These are phyloP conservation scores for Exserohilum rostratum DNA, from an alignment of 2,329 filamentous ascomycete species.

Conservation along the genomic window DNA sequence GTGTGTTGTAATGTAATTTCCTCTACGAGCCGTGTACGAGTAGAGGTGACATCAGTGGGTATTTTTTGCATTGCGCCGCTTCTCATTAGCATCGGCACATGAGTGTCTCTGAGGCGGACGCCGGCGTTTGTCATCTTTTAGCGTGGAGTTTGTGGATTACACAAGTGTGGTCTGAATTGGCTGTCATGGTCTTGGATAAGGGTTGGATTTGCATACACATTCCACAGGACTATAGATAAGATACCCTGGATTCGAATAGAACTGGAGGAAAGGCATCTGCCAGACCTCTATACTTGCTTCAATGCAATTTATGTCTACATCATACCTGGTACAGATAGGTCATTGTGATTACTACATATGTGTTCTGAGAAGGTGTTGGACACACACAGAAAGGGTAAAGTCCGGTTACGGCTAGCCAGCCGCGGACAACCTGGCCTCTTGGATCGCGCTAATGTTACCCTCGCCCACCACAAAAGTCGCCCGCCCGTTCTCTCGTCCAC, in stretches of 20 bases:
- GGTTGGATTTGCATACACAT: constrained; percentile 4
- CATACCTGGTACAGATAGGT: too few species aligned
- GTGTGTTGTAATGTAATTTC: constrained; percentile 52
- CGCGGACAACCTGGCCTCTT: constrained; percentile 39
- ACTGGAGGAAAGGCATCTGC: background rate
- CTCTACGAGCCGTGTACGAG: constrained; percentile 5
- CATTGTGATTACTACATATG: constrained; percentile 13
- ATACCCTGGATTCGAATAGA: constrained; percentile 25
- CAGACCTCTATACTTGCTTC: background rate
- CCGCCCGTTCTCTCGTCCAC: constrained; percentile 10
- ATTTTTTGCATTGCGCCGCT: constrained; percentile 8
- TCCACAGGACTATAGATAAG: constrained; percentile 26
- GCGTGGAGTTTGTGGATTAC: constrained; percentile 31
- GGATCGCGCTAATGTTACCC: constrained; percentile 21
- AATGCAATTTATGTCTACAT: too few species aligned
- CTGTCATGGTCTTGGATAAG: background rate
- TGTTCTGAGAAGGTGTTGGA: constrained; percentile 39
- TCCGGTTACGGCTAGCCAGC: constrained; percentile 26
- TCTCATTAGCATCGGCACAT: background rate
- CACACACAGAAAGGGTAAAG: constrained; percentile 26
- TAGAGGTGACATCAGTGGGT: background rate
- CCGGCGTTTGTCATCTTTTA: constrained; percentile 21
- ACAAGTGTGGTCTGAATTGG: constrained; percentile 1
- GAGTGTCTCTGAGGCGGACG: constrained; percentile 1
- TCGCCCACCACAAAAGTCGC: constrained; percentile 34